Evolutionary conservation across 2,329 filamentous ascomycete genomes (phyloP), one percentile per base, ranked within the genome.

Genomic region (Diaporthe sp.): DNA sequence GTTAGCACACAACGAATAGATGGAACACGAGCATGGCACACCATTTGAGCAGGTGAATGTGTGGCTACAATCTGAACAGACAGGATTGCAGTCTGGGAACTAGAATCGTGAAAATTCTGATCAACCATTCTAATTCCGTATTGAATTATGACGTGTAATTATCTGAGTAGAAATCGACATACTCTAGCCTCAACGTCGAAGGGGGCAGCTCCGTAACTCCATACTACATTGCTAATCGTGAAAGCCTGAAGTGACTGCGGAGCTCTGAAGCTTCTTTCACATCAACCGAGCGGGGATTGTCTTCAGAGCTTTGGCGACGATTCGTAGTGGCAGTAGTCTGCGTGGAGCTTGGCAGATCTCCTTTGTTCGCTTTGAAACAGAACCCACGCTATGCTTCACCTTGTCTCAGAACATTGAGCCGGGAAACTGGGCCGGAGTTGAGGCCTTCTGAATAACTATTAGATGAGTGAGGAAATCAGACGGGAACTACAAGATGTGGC

Each of bases 361-460:
- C 44, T 68, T 68, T 68, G 62, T 68, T 39, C 25, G 6, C 6
- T 34, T 25, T 53, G 28, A 25, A n/a, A 15, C 62, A 68, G 31
- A 17, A 6, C 31, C 42, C 12, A 68, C 28, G 12, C 13, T 3
- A 13, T n/a, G 44, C 44, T 17, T 53, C 46, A 39, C 3, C 9
- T 25, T 53, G 46, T 68, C 19, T 53, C 31, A 51, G 46, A 53
- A 19, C 8, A 17, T 19, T 37, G 28, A 25, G 12, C 28, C 44
- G 3, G 15, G 22, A 15, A 46, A 22, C 22, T 68, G 28, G 13
- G 17, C 19, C 12, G 2, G 6, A 19, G 13, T 5, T n/a, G 39
- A 44, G n/a, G 3, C n/a, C 25, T 31, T 34, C 28, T 5, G 9
- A 5, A 15, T 60, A n/a, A n/a, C 15, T 25, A 25, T 42, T 0